Evolutionary conservation across 73 alveolate genomes (phyloP).

Genomic region (Blepharisma japonicum): DNA sequence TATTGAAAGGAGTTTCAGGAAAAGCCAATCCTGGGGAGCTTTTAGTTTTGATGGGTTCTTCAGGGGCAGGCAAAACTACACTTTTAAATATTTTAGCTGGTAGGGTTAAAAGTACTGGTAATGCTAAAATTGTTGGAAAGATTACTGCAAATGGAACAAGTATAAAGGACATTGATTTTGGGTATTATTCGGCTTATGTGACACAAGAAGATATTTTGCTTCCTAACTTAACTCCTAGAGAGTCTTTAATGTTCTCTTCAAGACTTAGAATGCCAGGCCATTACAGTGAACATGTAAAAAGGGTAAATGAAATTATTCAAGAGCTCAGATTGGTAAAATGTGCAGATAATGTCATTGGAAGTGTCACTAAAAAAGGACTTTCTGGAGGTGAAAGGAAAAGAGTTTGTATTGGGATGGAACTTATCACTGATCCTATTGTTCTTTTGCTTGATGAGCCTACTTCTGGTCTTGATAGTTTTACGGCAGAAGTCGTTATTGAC

Average conservation of each 20-base stretch:
- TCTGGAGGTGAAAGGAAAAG: slow-evolving; percentile 62
- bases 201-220: slow-evolving; percentile 32
- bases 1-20: too few relatives aligned
- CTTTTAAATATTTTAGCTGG: slow-evolving; percentile 50
- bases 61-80: slow-evolving; percentile 77
- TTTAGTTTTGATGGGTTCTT: slow-evolving; percentile 48
- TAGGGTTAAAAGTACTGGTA: slow-evolving; percentile 24
- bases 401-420: slow-evolving; percentile 57
- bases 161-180: slow-evolving; percentile 30
- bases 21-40: too few relatives aligned
- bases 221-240: slow-evolving; percentile 28
- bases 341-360: slow-evolving; percentile 49
- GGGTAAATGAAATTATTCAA: slow-evolving; percentile 30
- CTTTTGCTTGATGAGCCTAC: slow-evolving; percentile 61
- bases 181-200: slow-evolving; percentile 42
- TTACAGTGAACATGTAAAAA: slow-evolving; percentile 5
- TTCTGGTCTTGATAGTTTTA: slow-evolving; percentile 51
- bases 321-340: slow-evolving; percentile 52
- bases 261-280: not conserved
- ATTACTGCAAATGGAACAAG: slow-evolving; percentile 32
- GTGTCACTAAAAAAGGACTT: slow-evolving; percentile 41
- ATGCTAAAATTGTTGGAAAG: slow-evolving; percentile 25
- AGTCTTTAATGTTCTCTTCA: slow-evolving; percentile 27
- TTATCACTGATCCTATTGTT: slow-evolving; percentile 49
- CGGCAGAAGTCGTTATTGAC: slow-evolving; percentile 41